Percentiles rank a stretch among this genome's conserved stretches.
These are phyloP conservation scores for Lodderomyces metapsilosis DNA, from an alignment of 1,139 yeast species.

Conservation along the genomic window DNA sequence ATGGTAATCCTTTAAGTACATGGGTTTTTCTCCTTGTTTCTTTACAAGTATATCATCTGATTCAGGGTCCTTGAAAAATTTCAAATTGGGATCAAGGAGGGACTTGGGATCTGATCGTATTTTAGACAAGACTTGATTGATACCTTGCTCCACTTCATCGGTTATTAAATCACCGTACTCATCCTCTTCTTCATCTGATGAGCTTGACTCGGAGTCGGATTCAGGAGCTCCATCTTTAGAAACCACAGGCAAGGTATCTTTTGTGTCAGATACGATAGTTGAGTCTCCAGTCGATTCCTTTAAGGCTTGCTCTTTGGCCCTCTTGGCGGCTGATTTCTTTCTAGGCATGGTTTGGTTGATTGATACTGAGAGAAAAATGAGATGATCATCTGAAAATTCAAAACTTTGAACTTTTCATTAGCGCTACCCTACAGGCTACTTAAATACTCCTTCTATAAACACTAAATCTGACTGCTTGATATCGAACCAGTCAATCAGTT, in stretches of 20 bases:
- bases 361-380: background rate
- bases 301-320: conserved; percentile 57
- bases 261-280: background rate
- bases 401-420: no score
- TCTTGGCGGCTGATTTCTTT: conserved; percentile 86
- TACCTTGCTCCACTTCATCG: conserved; percentile 79
- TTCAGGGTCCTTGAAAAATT: conserved; percentile 69
- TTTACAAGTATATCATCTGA: conserved; percentile 24
- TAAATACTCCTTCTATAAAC: conserved; percentile 4
- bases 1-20: conserved; percentile 90
- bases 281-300: background rate
- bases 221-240: background rate
- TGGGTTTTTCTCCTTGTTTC: conserved; percentile 63
- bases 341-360: conserved; percentile 60
- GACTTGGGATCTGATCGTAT: conserved; percentile 63
- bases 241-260: conserved; percentile 18
- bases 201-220: conserved; percentile 2
- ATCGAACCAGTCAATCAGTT: conserved; percentile 22
- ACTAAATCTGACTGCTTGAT: conserved; percentile 7
- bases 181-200: conserved; percentile 61
- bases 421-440: background rate
- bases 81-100: conserved; percentile 63
- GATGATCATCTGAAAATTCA: conserved; percentile 5
- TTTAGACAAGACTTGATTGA: conserved; percentile 67
- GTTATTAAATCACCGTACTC: conserved; percentile 88